Base-by-base conservation (phyloP, 2,329 filamentous ascomycete species). In the Colletotrichum cereale region DNA sequence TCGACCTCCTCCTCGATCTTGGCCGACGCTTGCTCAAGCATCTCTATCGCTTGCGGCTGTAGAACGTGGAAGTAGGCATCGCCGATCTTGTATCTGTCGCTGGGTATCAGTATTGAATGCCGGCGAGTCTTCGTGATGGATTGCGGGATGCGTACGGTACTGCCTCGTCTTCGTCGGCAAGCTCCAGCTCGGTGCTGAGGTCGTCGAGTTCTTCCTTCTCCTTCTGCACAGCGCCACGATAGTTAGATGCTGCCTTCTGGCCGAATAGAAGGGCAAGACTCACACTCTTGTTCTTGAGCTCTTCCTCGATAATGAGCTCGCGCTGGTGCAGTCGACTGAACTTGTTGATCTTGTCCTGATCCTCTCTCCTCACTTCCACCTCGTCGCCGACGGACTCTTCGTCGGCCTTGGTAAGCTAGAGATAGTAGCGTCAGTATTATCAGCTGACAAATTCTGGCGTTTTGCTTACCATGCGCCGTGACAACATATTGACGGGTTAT, bases 141-240 rank as follows among this genome's bases (percentile, higher is more conserved):
- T 50, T 24, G 29, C 10, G 57, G 3, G 42, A 21, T 31, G 14
- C 44, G 80, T 88, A 98, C 93, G 94, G 95, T 29, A 99, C 91
- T 78, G 93, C 91, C 64, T 97, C 95, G 77, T 98, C 96, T 81
- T 99, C 96, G 81, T 98, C 96, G 63, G 94, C 94, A 24, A 99
- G 90, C 83, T 99, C 96, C 57, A 99, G 87, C 81, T 99, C 96
- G 65, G 88, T 93, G 2, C 92, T 92, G 66, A 99, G 89, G 81
- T 99, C 96, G 80, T 98, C 95, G 4, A 98, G 89, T 79, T 98
- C 96, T 82, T 99, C 96, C 84, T 98, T 98, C 82, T 98, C 96
- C 86, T 98, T 98, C 96, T 98, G 78, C 66, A 75, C 14, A 38
- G 36, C 57, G 29, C 38, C 40, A 52, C 24, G 14, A 5, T 57